Conservation (phyloP, 306 rosid genomes). For the Lablab purpureus region DNA sequence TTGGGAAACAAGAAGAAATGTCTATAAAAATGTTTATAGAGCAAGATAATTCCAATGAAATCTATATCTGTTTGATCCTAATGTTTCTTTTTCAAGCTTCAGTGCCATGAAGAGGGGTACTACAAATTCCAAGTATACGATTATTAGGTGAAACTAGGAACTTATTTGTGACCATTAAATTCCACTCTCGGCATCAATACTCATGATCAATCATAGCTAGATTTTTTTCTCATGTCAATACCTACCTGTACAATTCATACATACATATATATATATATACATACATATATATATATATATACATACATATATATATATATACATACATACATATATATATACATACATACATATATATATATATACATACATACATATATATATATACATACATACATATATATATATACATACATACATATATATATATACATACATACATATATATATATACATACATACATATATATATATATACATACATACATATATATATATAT, state of each 20-base stretch:
- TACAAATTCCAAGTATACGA: neutral
- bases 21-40: neutral
- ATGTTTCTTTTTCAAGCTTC: neutral
- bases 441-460: no score
- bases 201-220: slow-evolving; percentile 12
- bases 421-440: no score
- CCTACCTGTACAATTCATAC: neutral
- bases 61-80: neutral
- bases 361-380: no score
- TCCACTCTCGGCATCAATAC: slow-evolving; percentile 9
- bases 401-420: no score
- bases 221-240: neutral
- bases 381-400: no score
- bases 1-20: neutral
- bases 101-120: neutral
- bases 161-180: slow-evolving; percentile 22
- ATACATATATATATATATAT: neutral
- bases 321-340: no score
- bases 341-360: no score
- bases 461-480: no score
- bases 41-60: neutral
- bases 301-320: no score
- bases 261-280: neutral
- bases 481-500: no score
- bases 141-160: slow-evolving; percentile 2